A percentile compares a stretch with the other conserved stretches of the same genome.
Conservation (phyloP, 345 rosid genomes). For the Rhodamnia argentea region DNA sequence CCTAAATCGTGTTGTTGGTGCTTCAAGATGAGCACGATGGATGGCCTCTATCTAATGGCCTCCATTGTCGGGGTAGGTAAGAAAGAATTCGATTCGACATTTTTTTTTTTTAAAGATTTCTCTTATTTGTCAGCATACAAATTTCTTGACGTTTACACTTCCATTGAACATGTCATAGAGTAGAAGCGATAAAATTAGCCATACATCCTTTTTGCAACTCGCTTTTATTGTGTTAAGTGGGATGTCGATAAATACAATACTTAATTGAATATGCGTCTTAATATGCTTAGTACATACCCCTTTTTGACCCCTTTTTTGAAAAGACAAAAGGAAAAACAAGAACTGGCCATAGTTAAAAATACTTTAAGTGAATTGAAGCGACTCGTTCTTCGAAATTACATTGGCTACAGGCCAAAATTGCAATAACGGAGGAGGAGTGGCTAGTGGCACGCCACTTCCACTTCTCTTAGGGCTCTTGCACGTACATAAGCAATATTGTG, state of each 20-base stretch:
- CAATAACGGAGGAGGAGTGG: not conserved
- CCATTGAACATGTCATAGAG: not conserved
- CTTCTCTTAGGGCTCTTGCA: not conserved
- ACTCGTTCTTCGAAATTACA: not conserved
- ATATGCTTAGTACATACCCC: not conserved
- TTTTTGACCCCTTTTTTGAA: not conserved
- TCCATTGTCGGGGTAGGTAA: not conserved
- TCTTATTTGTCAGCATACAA: no score
- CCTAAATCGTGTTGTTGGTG: not conserved
- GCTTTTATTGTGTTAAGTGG: not conserved
- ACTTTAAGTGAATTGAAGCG: not conserved
- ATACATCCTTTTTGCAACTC: fast-evolving
- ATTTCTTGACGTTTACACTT: no score
- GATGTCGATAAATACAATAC: not conserved
- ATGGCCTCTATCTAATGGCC: not conserved
- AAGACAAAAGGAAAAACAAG: not conserved
- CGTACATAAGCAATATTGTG: not conserved
- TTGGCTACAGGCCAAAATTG: not conserved
- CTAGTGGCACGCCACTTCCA: not conserved
- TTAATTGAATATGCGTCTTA: not conserved
- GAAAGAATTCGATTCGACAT: not conserved
- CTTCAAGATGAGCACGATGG: not conserved
- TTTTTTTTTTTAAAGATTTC: not conserved
- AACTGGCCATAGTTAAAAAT: not conserved
- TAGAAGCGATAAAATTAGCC: not conserved